Evolutionary conservation across 176 grass and related monocot species (phyloP).

Genomic region (Urochloa ruziziensis): DNA sequence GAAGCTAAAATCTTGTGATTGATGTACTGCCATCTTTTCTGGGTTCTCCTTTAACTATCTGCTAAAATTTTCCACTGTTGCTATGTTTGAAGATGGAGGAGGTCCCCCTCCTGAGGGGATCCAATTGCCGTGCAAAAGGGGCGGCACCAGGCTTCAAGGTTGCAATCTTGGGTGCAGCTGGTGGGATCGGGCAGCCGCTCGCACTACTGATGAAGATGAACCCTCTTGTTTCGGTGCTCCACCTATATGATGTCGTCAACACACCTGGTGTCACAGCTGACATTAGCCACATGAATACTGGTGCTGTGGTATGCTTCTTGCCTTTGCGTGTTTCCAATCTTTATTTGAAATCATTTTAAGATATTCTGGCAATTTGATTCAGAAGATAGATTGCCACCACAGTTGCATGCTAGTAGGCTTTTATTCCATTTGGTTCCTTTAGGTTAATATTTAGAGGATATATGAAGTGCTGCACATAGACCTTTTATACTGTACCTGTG

Average conservation of each 20-base stretch:
- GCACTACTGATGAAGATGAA: conserved; percentile 93
- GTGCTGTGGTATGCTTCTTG: conserved; percentile 64
- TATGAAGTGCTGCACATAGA: not conserved
- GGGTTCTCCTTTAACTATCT: not conserved
- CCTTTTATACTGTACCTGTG: not conserved
- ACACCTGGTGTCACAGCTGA: conserved; percentile 86
- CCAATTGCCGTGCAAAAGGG: conserved; percentile 71
- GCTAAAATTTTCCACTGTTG: conserved; percentile 13
- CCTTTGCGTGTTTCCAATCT: not conserved
- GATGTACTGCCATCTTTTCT: not conserved
- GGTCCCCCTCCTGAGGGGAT: conserved; percentile 36
- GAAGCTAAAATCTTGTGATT: not conserved
- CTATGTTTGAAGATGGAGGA: conserved; percentile 50
- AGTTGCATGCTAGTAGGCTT: not conserved
- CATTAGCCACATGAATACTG: conserved; percentile 88
- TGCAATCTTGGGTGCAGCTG: conserved; percentile 72
- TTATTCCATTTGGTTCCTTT: not conserved
- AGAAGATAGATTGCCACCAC: not conserved
- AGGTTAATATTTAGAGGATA: not conserved
- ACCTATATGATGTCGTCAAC: conserved; percentile 91
- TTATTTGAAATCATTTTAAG: not conserved
- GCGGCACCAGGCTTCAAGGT: conserved; percentile 81
- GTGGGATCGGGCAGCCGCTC: conserved; percentile 90
- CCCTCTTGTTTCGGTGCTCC: conserved; percentile 72
- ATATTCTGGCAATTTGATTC: not conserved